Evolutionary conservation across 768 basidiomycete genomes (phyloP).

Genomic region (Pleurotus pulmonarius): DNA sequence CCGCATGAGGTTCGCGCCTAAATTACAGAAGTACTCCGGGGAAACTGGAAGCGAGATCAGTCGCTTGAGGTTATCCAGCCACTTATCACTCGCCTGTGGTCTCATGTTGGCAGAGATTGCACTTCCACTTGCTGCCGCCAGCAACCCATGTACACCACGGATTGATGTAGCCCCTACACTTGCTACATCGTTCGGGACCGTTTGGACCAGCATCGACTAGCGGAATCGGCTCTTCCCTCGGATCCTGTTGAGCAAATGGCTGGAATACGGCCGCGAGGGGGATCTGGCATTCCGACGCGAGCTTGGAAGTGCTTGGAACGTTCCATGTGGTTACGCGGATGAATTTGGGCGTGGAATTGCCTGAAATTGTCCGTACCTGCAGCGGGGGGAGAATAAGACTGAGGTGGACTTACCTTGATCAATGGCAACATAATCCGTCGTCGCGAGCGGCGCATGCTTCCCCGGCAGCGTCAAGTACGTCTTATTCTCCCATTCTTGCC

Average conservation of each 20-base stretch:
- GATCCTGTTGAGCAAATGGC: conserved; percentile 82
- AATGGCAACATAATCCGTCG: conserved; percentile 82
- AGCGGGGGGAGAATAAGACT: not conserved
- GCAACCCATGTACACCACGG: conserved; percentile 87
- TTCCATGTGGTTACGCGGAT: conserved; percentile 89
- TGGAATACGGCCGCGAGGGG: conserved; percentile 85
- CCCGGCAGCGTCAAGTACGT: conserved; percentile 57
- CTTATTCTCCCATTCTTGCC: conserved; percentile 71
- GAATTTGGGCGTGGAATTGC: conserved; percentile 91
- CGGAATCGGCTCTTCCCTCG: conserved; percentile 77
- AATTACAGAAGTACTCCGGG: conserved; percentile 77
- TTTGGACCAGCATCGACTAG: conserved; percentile 63
- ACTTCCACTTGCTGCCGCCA: conserved; percentile 84
- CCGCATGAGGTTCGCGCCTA: conserved; percentile 74
- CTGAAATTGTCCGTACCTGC: conserved; percentile 21
- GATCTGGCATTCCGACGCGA: conserved; percentile 78
- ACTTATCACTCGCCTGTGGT: conserved; percentile 66
- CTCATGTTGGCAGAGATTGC: conserved; percentile 83
- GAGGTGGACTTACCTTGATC: conserved; percentile 66
- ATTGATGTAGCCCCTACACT: conserved; percentile 89
- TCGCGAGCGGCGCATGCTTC: conserved; percentile 73
- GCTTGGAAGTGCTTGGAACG: conserved; percentile 73
- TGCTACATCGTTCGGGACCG: conserved; percentile 82
- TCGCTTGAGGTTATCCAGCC: not conserved
- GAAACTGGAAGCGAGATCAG: conserved; percentile 45